Percentiles rank a stretch among this genome's conserved stretches.
Conservation (phyloP, 2,329 filamentous ascomycete genomes). For the Escovopsis sp. region DNA sequence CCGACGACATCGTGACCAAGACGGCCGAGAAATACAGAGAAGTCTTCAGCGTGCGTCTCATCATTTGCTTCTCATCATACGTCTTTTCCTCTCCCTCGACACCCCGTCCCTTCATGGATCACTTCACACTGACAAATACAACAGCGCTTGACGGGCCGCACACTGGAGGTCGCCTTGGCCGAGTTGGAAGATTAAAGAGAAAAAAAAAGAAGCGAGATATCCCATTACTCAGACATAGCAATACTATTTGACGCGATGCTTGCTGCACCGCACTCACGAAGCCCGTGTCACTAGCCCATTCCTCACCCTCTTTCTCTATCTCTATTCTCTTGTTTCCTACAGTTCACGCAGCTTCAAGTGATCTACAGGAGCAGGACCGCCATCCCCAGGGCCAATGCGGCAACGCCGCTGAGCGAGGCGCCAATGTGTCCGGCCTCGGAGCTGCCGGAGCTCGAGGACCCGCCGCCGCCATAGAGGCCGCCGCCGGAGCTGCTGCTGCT, state of each 20-base stretch:
- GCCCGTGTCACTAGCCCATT: too few relatives aligned
- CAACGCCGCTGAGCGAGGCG: conserved; percentile 2
- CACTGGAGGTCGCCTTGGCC: conserved; percentile 6
- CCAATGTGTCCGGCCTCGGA: conserved; percentile 2
- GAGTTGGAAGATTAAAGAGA: conserved; percentile 4
- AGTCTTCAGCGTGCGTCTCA: conserved; percentile 34
- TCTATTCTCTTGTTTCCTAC: too few relatives aligned
- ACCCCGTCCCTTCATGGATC: background rate
- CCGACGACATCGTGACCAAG: conserved; percentile 53
- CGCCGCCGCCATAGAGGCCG: background rate
- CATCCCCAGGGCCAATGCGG: conserved; percentile 3
- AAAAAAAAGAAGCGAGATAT: too few relatives aligned
- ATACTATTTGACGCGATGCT: too few relatives aligned
- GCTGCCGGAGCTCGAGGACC: conserved; percentile 1
- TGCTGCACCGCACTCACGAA: too few relatives aligned
- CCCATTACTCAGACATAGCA: too few relatives aligned
- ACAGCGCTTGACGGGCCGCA: conserved; percentile 4
- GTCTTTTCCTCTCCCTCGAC: background rate
- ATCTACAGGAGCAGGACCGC: conserved; percentile 1
- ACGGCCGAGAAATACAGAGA: conserved; percentile 64
- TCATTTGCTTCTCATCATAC: background rate
- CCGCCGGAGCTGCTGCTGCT: background rate
- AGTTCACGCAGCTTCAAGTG: too few relatives aligned
- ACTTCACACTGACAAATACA: background rate
- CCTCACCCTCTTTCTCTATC: too few relatives aligned